Base-by-base conservation (phyloP, 2,329 filamentous ascomycete species). In the Sporothrix sp. region DNA sequence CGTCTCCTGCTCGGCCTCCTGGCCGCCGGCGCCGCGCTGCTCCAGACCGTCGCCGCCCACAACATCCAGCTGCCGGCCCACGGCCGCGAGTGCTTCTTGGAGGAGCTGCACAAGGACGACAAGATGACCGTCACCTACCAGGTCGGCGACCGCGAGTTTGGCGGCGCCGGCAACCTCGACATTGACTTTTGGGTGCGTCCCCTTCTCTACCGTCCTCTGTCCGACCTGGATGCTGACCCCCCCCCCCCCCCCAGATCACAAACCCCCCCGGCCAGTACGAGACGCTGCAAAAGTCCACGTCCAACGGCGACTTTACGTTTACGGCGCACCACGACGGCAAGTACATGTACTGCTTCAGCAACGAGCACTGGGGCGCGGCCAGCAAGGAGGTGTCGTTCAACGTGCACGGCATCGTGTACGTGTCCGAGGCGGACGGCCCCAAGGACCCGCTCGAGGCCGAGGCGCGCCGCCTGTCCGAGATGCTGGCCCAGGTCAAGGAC, bases 361-460 rank as follows among this genome's bases (percentile, higher is more conserved):
- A 98, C 71, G 91, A 97, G 75, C 85, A 93, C 68, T 98, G 91
- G 89, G 87, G 87, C 53, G 89, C 90, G 53, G 88, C 88, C 68
- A 94, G 82, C 66, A 98, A 98, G 72, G 93, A 98, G 69, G 91
- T 98, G 49, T 95, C 88, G 51, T 98, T 98, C 81, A 98, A 98
- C 68, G 93, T 98, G 48, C 93, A 98, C 71, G 93, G 93, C 60
- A 88, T 98, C 58, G 91, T 98, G 65, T 98, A 97, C 70, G 89
- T 98, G 47, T 85, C 87, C 51, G 93, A 97, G 68, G 75, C 79
- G 54, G 91, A 97, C 61, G 77, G 84, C 54, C 80, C 86, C 25
- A 79, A 85, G 60, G 91, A 97, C 64, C 93, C 93, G 18, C 74
- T 98, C 58, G 93, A 98, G 68, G 77, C 78, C 57, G 93, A 97